phyloP scores from a whole-genome alignment of 2,329 filamentous ascomycete genomes.

The Hymenoscyphus occultus region DNA sequence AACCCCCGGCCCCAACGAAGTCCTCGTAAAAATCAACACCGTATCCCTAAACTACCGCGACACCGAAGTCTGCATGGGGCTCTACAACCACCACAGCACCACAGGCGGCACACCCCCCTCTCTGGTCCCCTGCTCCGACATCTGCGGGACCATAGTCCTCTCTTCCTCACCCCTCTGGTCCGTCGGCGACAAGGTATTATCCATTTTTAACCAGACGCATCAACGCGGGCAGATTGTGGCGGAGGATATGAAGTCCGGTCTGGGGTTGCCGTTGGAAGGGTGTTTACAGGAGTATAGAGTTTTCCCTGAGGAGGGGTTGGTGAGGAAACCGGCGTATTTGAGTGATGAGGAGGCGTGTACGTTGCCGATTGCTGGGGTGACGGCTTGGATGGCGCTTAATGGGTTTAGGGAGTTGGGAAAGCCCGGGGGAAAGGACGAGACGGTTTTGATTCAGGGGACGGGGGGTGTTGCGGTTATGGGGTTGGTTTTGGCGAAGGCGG shows the following conservation, averaged over 20 bases:
- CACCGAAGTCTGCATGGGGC: conserved; percentile 30
- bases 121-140: conserved; percentile 64
- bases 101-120: conserved; percentile 37
- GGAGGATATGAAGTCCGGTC: conserved; percentile 44
- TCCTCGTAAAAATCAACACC: conserved; percentile 33
- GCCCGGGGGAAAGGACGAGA: conserved; percentile 45
- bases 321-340: conserved; percentile 55
- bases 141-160: conserved; percentile 60
- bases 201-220: conserved; percentile 59
- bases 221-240: conserved; percentile 27
- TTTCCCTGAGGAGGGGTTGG: conserved; percentile 54
- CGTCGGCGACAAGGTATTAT: conserved; percentile 62
- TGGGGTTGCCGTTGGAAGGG: conserved; percentile 63
- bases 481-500: conserved; percentile 52
- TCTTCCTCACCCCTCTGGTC: conserved; percentile 47
- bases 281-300: conserved; percentile 58
- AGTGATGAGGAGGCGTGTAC: conserved; percentile 57
- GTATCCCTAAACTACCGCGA: conserved; percentile 34
- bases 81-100: conserved; percentile 63
- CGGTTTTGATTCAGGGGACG: conserved; percentile 53
- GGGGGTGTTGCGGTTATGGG: conserved; percentile 52
- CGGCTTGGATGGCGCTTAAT: conserved; percentile 65
- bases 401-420: conserved; percentile 54
- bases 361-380: conserved; percentile 59
- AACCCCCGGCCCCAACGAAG: conserved; percentile 47